A percentile compares a stretch with the other conserved stretches of the same genome.
These are phyloP conservation scores for Apostasia ramifera DNA, from an alignment of 106 monocot species.

Conservation along the genomic window DNA sequence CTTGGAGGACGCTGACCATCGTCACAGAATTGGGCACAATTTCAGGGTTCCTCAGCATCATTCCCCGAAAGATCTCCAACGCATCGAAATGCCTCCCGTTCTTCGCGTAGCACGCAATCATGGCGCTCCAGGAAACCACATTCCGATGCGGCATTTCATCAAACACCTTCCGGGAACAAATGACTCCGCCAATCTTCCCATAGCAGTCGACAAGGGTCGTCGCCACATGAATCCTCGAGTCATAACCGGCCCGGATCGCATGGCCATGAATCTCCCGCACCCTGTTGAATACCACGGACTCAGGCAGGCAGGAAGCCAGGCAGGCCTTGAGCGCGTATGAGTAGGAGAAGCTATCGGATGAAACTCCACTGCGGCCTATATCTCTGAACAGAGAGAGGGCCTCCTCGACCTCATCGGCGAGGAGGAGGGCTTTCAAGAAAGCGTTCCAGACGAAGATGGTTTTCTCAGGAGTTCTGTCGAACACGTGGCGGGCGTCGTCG, in stretches of 20 bases:
- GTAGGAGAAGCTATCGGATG: slow-evolving; percentile 61
- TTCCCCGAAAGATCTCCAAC: slow-evolving; percentile 47
- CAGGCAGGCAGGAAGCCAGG: slow-evolving; percentile 22
- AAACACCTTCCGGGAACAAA: slow-evolving; percentile 40
- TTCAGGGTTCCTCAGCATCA: slow-evolving; percentile 34
- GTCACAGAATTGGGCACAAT: slow-evolving; percentile 64
- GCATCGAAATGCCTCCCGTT: slow-evolving; percentile 56
- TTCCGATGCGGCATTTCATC: slow-evolving; percentile 48
- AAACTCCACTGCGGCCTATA: slow-evolving; percentile 35
- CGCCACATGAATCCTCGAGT: slow-evolving; percentile 41
- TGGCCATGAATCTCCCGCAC: slow-evolving; percentile 54
- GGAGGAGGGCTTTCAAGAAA: slow-evolving; percentile 43
- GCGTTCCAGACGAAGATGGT: slow-evolving; percentile 76
- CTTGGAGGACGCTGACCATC: slow-evolving; percentile 69
- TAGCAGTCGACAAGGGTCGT: slow-evolving; percentile 82
- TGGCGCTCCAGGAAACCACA: slow-evolving; percentile 85
- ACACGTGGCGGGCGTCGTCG: slow-evolving; percentile 57
- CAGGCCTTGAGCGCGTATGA: slow-evolving; percentile 73
- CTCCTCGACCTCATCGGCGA: slow-evolving; percentile 42
- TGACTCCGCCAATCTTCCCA: slow-evolving; percentile 47
- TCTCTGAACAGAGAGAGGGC: slow-evolving; percentile 32
- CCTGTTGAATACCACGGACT: slow-evolving; percentile 12
- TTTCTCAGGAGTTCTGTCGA: slow-evolving; percentile 44
- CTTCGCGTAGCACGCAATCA: slow-evolving; percentile 74
- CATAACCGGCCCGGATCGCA: slow-evolving; percentile 27